A percentile compares a stretch with the other conserved stretches of the same genome.
Conservation (phyloP, 306 rosid species). For the Prunus kanzakura region DNA sequence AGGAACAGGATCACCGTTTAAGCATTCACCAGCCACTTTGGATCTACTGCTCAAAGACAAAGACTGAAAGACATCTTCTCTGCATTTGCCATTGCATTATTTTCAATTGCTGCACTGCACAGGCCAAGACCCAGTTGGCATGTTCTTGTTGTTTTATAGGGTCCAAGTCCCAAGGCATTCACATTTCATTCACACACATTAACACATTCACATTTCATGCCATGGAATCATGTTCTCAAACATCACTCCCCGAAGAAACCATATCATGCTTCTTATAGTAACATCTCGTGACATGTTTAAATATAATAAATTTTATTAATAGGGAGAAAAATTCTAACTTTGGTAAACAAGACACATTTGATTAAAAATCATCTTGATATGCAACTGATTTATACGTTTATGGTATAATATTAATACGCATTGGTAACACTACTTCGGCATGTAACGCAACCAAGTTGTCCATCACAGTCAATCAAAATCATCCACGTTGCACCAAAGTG, state of each 20-base stretch:
- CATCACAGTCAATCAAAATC: neutral
- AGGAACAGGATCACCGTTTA: neutral
- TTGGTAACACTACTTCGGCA: neutral
- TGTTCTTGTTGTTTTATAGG: neutral
- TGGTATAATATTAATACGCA: neutral
- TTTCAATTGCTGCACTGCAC: neutral
- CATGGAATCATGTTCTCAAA: no score
- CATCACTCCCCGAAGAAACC: no score
- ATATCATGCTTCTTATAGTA: no score
- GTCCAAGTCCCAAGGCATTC: neutral
- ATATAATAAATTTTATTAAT: no score
- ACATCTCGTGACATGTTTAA: no score
- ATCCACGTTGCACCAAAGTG: constrained; percentile 3
- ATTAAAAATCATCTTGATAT: no score
- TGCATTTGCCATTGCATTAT: neutral
- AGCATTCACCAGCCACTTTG: neutral
- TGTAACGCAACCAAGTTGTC: neutral
- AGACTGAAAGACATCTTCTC: neutral
- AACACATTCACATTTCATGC: no score
- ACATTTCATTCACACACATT: no score
- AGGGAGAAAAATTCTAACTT: no score
- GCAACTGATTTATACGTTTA: no score
- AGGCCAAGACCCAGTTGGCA: neutral
- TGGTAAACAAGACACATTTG: no score
- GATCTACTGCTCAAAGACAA: constrained; percentile 1